phyloP scores from a whole-genome alignment of 2,329 filamentous ascomycete species.

The Fusarium lateritium region DNA sequence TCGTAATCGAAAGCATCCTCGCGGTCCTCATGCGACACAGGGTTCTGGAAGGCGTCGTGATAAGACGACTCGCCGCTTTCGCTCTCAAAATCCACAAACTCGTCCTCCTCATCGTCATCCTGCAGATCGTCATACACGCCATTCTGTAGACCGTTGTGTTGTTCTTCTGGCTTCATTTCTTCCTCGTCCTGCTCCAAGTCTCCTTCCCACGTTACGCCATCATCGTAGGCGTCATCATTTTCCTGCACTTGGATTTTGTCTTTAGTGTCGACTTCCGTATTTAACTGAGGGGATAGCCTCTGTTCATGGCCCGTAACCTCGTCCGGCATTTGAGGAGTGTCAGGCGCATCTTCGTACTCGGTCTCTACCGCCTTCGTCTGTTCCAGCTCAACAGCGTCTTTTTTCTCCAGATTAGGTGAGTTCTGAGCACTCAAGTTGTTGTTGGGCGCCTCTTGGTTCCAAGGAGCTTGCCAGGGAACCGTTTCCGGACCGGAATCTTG shows the following conservation, averaged over 20 bases:
- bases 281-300: background rate
- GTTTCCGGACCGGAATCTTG: conserved; percentile 43
- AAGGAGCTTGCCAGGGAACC: conserved; percentile 32
- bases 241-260: conserved; percentile 11
- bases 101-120: conserved; percentile 54
- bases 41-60: conserved; percentile 71
- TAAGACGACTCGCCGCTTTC: conserved; percentile 76
- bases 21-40: conserved; percentile 88
- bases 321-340: conserved; percentile 1
- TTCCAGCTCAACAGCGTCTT: conserved; percentile 23
- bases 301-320: conserved; percentile 1
- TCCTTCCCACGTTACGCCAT: conserved; percentile 31
- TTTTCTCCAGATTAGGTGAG: conserved; percentile 5
- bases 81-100: conserved; percentile 63
- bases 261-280: conserved; percentile 36
- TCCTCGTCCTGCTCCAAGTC: conserved; percentile 21
- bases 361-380: conserved; percentile 19
- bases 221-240: conserved; percentile 55
- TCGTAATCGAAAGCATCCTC: conserved; percentile 97
- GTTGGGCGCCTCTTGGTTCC: conserved; percentile 24
- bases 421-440: conserved; percentile 28
- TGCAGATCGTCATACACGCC: conserved; percentile 44
- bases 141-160: conserved; percentile 42
- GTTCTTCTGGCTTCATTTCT: conserved; percentile 33
- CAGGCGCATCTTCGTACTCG: conserved; percentile 18